Percentiles rank a stretch among this genome's conserved stretches.
Conservation (phyloP, 75 land plant genomes). For the Isoetes taiwanensis region DNA sequence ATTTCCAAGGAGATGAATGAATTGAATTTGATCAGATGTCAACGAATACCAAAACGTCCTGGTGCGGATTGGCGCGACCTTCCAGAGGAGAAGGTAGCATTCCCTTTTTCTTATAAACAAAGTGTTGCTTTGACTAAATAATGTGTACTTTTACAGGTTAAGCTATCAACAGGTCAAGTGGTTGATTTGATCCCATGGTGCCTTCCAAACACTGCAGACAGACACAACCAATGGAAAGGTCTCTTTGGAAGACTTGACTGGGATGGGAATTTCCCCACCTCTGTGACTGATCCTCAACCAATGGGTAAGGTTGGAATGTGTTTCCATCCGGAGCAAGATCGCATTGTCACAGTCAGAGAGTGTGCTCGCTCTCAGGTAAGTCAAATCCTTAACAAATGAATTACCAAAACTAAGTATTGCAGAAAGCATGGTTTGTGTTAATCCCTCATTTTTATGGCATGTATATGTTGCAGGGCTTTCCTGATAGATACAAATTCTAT, state of each 20-base stretch:
- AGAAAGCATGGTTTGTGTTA: background rate
- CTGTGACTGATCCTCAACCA: slow-evolving; percentile 96
- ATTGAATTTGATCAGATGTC: slow-evolving; percentile 75
- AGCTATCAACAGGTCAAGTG: slow-evolving; percentile 63
- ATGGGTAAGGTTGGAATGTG: slow-evolving; percentile 99
- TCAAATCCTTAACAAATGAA: background rate
- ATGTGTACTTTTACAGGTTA: slow-evolving; percentile 40
- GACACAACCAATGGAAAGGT: slow-evolving; percentile 99
- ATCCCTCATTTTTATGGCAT: background rate
- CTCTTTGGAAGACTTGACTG: slow-evolving; percentile 91
- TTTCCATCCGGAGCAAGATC: slow-evolving; percentile 96
- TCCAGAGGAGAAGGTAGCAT: slow-evolving; percentile 79
- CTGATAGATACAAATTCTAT: slow-evolving; percentile 55
- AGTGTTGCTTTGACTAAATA: background rate
- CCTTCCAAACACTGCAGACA: slow-evolving; percentile 82
- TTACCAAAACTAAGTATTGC: background rate
- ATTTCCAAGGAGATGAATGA: slow-evolving; percentile 98
- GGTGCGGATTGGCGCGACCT: slow-evolving; percentile 98
- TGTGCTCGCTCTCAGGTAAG: slow-evolving; percentile 93
- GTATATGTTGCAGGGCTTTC: slow-evolving; percentile 71
- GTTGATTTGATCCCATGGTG: slow-evolving; percentile 98
- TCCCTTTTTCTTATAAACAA: background rate
- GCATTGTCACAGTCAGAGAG: slow-evolving; percentile 94
- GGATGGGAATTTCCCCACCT: slow-evolving; percentile 98
- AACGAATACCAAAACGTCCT: slow-evolving; percentile 76